Evolutionary conservation across 2,329 filamentous ascomycete genomes (phyloP), one percentile per base, ranked within the genome.

Genomic region (Talaromyces sp.): DNA sequence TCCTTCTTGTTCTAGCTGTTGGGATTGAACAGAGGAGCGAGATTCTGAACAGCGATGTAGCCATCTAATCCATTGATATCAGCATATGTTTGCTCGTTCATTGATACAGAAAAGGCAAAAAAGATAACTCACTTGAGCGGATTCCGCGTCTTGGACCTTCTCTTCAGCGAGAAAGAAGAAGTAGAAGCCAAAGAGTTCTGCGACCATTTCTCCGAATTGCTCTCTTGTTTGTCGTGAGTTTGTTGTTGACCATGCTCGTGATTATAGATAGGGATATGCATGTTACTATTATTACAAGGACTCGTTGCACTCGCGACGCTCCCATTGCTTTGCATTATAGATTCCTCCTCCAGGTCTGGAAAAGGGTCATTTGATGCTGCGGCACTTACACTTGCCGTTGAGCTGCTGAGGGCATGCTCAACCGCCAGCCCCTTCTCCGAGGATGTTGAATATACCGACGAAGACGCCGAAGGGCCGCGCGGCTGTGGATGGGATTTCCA

Each of bases 391-490:
- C 21, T 46, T 21, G 43, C 14, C 21, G 19, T 24, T 46, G 43
- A 8, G 4, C 43, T 46, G 19, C 43, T 24, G 43, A 46, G 41
- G 3, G 21, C 41, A 19, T 46, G 41, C 11, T 21, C n/a, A 19
- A 21, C n/a, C 3, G 41, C n/a, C 41, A 21, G 19, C 9, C n/a
- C 43, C 8, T 46, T 46, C 11, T 46, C 43, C 5, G 43, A 46
- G 3, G 56, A 27, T 11, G 59, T 55, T 1, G 59, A 61, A 27
- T 61, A 61, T 1, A 58, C 55, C 1, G 59, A 61, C 7, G 59
- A 61, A 14, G 49, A 51, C 13, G 51, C 35, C 24, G 59, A 61
- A 4, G 46, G 2, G n/a, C 27, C 43, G 9, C 32, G 17, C 24
- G 29, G 46, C 31, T 38, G 55, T 10, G 43, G 43, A 13, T 46